A percentile compares a stretch with the other conserved stretches of the same genome.
Evolutionary conservation across 1,284 basidiomycete genomes (phyloP).

Genomic region (Cerrena zonata): DNA sequence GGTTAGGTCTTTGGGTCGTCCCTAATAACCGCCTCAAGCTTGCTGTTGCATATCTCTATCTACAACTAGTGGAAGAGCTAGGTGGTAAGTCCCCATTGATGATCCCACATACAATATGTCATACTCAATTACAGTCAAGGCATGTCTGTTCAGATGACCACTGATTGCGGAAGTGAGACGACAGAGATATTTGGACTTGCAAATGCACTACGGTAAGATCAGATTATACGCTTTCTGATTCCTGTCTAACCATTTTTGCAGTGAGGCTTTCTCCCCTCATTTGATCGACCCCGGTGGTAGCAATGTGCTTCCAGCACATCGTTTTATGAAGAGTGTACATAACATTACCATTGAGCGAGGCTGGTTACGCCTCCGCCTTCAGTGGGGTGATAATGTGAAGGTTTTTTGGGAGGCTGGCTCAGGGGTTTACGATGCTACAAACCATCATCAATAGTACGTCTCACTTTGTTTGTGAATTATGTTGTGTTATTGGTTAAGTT

Average conservation of each 20-base stretch:
- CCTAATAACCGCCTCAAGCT: neutral
- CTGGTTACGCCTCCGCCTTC: neutral
- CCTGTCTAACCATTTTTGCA: neutral
- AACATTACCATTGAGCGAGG: constrained; percentile 2
- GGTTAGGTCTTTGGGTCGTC: neutral
- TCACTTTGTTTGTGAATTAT: too few species aligned
- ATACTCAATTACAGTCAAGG: neutral
- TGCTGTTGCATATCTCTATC: neutral
- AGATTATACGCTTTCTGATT: neutral
- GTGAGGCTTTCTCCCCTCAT: neutral
- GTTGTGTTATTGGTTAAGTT: neutral
- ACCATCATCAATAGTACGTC: neutral
- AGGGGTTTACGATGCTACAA: neutral
- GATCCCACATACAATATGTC: neutral
- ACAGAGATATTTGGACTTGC: neutral
- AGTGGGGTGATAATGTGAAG: neutral
- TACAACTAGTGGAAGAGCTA: neutral
- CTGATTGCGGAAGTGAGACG: neutral
- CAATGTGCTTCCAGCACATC: neutral
- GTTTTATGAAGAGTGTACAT: neutral
- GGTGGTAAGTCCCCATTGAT: neutral
- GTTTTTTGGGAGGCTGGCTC: neutral
- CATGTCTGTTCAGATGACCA: neutral
- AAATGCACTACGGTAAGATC: neutral
- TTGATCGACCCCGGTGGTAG: neutral